A percentile compares a stretch with the other conserved stretches of the same genome.
These are phyloP conservation scores for Aureobasidium sp. DNA, from an alignment of 2,329 filamentous ascomycete species.

Conservation along the genomic window DNA sequence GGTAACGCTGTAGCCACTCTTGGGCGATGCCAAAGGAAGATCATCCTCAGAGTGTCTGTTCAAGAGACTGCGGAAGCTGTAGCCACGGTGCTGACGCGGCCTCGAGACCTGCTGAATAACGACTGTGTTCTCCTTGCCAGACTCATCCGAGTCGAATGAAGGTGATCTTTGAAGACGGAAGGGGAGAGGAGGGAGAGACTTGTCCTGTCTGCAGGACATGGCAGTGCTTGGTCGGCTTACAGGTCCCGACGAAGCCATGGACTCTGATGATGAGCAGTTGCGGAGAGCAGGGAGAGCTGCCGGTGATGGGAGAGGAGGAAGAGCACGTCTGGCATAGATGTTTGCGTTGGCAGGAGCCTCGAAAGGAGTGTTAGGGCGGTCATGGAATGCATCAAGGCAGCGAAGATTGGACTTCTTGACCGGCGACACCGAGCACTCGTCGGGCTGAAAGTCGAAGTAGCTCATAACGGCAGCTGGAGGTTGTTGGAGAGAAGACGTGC, in stretches of 20 bases:
- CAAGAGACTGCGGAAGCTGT: slow-evolving; percentile 20
- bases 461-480: slow-evolving; percentile 9
- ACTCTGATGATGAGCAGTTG: slow-evolving; percentile 17
- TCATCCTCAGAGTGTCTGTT: slow-evolving; percentile 17
- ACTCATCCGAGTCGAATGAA: slow-evolving; percentile 18
- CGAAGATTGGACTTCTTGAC: slow-evolving; percentile 16
- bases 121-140: slow-evolving; percentile 7
- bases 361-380: slow-evolving; percentile 15
- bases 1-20: slow-evolving; percentile 9
- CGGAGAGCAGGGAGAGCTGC: slow-evolving; percentile 9
- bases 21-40: slow-evolving; percentile 10
- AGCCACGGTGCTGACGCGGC: slow-evolving; percentile 18
- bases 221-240: slow-evolving; percentile 11
- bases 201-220: slow-evolving; percentile 15
- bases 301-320: slow-evolving; percentile 18
- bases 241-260: slow-evolving; percentile 15
- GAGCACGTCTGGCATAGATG: slow-evolving; percentile 18
- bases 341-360: slow-evolving; percentile 18
- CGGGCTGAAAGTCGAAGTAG: slow-evolving; percentile 15
- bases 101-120: slow-evolving; percentile 10
- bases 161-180: slow-evolving; percentile 16
- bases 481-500: slow-evolving; percentile 14
- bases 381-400: slow-evolving; percentile 19
- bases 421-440: slow-evolving; percentile 11
- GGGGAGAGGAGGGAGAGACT: slow-evolving; percentile 18